Evolutionary conservation across 108 stramenopile species (phyloP), one percentile per base, ranked within the genome.

Genomic region (Aurantiochytrium sp.): DNA sequence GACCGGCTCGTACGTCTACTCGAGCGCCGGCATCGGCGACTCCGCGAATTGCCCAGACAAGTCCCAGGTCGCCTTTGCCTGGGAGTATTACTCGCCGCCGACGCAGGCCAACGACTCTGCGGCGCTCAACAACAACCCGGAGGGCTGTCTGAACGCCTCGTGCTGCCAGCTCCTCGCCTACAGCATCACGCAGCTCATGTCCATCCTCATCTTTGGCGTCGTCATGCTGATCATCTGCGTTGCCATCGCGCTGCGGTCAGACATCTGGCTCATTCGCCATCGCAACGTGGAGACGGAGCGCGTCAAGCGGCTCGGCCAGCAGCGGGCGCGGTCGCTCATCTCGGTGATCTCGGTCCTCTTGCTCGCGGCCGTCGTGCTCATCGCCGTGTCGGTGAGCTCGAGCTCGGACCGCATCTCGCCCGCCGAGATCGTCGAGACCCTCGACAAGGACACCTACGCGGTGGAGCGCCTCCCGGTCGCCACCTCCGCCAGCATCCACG

Each of bases 371-470:
- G n/a, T 81, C 8, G 45, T 81, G 6, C n/a, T 48, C 19, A 41
- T 81, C 32, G 73, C 27, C 42, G 42, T 81, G 19, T 81, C 45
- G 12, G 39, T 42, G 39, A 22, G 10, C 6, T 30, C 19, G 10
- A 48, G 73, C 39, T 27, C 42, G 27, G 27, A 41, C 6, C 39
- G 73, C n/a, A 81, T 81, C 39, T 81, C 73, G 6, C 36, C 73
- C 42, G 6, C 45, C 8, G 73, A 81, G 17, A 24, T 81, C 45
- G 45, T 42, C 45, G 39, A 22, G 12, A n/a, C 39, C 10, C 73
- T 81, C 73, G 73, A 81, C 73, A 81, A 81, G 24, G 73, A 81
- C 30, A 81, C 73, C 12, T 65, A 65, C 19, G 59, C 59, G 19
- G 24, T 65, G 8, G 45, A 48, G 17, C 39, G 12, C 21, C 6